Base-by-base conservation (phyloP, 176 grass and related monocot genomes). In the Tillandsia fasciculata region DNA sequence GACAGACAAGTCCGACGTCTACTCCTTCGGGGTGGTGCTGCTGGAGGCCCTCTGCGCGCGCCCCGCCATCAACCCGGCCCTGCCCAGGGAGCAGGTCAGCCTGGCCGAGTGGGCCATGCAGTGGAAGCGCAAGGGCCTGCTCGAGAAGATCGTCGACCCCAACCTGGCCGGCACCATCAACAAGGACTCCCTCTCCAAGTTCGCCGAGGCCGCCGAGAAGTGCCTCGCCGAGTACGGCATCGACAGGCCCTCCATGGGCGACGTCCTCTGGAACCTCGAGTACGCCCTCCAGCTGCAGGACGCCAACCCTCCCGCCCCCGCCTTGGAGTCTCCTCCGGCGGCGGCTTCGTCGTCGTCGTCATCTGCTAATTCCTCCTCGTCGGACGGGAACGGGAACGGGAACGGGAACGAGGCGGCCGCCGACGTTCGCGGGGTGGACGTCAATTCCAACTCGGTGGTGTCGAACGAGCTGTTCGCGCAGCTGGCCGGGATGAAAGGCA, bases 241-340 rank as follows among this genome's bases (percentile, higher is more conserved):
- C 47, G 86, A 96, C 65, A 71, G 92, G 8, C 85, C 85, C 59
- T 89, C 92, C 68, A 97, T 97, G 89, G 93, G 93, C 52, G 93
- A 97, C 71, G 89, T 97, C 67, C 79, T 97, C 0, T 97, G 93
- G 93, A 97, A 97, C 89, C 88, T 97, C 68, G 93, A 97, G 76
- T 90, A 87, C 49, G 86, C 89, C 49, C 86, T 97, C 26, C 93
- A 97, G 78, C 64, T 97, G 75, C 86, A 97, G 77, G 86, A 89
- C 0, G 77, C 89, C 49, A 90, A 90, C 68, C 84, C 88, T 18
- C 86, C 92, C 0, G 83, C 64, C 52, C 20, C 56, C 27, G 49
- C 69, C 27, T 18, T 15, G 23, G 33, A 26, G 12, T 18, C 20
- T 11, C 14, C 59, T 12, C 48, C 64, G 12, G 42, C 27, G 58